Evolutionary conservation across 2,329 filamentous ascomycete species (phyloP), one percentile per base, ranked within the genome.

Genomic region (Pseudohalonectria lignicola): DNA sequence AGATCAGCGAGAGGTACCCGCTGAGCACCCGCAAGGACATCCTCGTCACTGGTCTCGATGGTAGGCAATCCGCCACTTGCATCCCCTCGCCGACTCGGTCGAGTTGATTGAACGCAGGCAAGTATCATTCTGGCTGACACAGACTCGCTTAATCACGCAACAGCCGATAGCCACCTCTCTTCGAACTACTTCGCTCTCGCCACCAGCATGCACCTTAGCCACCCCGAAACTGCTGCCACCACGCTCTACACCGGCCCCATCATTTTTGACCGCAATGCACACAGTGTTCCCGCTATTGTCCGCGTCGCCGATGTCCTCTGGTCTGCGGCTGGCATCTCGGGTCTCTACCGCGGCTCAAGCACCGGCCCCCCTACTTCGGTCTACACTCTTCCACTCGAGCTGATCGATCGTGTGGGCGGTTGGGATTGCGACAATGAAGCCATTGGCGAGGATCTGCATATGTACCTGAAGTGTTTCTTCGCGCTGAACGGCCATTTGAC

Each of bases 381-480:
- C 25, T 86, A 85, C 51, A 84, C 80, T 5, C 55, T 85, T 1
- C 75, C 80, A 1, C 67, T 86, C 30, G 67, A 73, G 33, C 60
- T 86, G 13, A 71, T 80, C 30, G 79, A 83, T 48, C 68, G 73
- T 20, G 80, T 83, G 21, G 77, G 78, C 9, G 81, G 81, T 19
- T 86, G 80, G 81, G 81, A 85, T 51, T 73, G 74, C 39, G 78
- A 74, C 37, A 67, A 74, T 2, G 79, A 82, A 43, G 79, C 81
- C 16, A 85, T 86, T 47, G 81, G 81, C 31, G 81, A 86, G 56
- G 81, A 85, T 51, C 58, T 85, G 50, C 81, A 86, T 61, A 85
- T 85, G 81, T 82, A 82, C 52, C 66, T 85, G 44, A 85, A 85
- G 63, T 84, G 79, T 54, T 85, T 85, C 61, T 85, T 85, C 46